Base-by-base conservation (phyloP, 2,329 filamentous ascomycete species). In the Epichloe scottii region DNA sequence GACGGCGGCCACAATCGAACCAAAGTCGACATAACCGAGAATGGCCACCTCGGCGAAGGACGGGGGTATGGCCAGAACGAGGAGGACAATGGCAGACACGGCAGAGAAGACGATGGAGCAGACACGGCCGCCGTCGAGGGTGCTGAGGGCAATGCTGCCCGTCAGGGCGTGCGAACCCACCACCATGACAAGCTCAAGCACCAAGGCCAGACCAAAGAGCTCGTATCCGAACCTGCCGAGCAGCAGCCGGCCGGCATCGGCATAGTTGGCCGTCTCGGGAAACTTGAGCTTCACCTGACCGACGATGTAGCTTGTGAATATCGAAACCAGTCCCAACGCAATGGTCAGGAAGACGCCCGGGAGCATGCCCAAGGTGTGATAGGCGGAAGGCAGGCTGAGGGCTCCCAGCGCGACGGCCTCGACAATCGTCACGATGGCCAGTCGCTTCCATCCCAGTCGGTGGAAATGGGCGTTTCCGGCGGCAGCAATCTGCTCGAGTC, bases 111-210 rank as follows among this genome's bases (percentile, higher is more conserved):
- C 66, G 45, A 75, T 58, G 17, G 69, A 69, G 64, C 72, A 75
- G 15, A 65, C 60, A 46, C 63, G 76, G 55, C 84, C 74, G 3
- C 76, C 64, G 4, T 80, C 81, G 48, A 87, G 70, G 48, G 74
- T 79, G 58, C 81, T 81, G 65, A 87, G 77, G 56, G 83, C 83
- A 58, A 84, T 79, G 37, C 72, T 73, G 57, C 84, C 84, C 0
- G 80, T 83, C 48, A 85, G 67, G 34, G 83, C 68, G 63, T 87
- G 84, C 23, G 79, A 82, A 15, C 75, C 79, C 67, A 82, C 79
- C 58, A 82, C 74, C 67, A 85, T 84, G 41, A 83, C 64, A 15
- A 87, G 70, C 64, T 86, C 79, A 17, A 85, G 68, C 62, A 84
- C 77, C n/a, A 84, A 62, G 15, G 75, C 66, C 57, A 82, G 77